Evolutionary conservation across 2,329 filamentous ascomycete species (phyloP), one percentile per base, ranked within the genome.

Genomic region (Hypomyces rosellus): DNA sequence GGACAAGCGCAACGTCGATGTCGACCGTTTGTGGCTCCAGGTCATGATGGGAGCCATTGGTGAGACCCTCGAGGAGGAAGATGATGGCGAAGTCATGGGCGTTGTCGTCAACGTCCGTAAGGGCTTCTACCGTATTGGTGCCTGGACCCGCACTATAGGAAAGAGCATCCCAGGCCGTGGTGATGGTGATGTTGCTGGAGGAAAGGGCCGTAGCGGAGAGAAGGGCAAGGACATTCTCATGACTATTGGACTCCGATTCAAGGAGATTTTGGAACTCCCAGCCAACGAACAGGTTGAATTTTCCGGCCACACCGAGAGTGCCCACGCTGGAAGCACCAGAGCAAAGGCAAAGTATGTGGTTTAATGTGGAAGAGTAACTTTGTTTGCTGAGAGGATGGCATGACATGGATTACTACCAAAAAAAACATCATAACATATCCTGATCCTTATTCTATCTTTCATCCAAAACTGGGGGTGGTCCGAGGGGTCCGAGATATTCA

Each of bases 91-190:
- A 72, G 87, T 99, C 69, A 97, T 97, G 93, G 93, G 93, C 57
- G 95, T 99, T 34, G 93, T 99, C 22, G 91, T 97, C 76, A 99
- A 99, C 72, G 92, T 99, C 53, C 88, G 93, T 71, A 96, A 96
- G 77, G 91, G 88, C 46, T 97, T 99, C 76, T 99, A 90, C 81
- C 88, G 93, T 76, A 87, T 99, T 60, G 91, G 92, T 66, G 83
- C 97, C 61, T 99, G 95, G 93, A 99, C 93, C 56, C 87, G 90
- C 64, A 95, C 91, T 52, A 89, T 89, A 49, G 92, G 92, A 66
- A 92, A 92, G 77, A 81, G 80, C 64, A 85, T 91, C 54, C 85
- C 86, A 1, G 83, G 82, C 53, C 86, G 88, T 58, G 86, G 87
- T 52, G 84, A 86, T 53, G 84, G 81, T 38, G 84, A 87, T 57